A percentile compares a stretch with the other conserved stretches of the same genome.
These are phyloP conservation scores for Raphidocelis subcapitata DNA, from an alignment of 139 green algal genomes.

Conservation along the genomic window DNA sequence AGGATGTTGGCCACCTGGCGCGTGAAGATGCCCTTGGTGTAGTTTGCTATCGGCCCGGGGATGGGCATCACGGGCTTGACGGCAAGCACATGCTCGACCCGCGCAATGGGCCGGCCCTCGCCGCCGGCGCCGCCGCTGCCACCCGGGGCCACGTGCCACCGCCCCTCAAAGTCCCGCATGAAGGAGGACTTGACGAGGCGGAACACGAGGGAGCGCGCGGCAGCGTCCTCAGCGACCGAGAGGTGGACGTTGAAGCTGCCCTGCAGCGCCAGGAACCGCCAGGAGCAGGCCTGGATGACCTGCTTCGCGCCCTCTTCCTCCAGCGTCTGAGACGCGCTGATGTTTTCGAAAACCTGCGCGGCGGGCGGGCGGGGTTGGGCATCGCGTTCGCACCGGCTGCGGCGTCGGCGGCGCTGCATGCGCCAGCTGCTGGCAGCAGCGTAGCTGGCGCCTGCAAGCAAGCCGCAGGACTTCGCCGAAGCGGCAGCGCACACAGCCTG, in stretches of 20 bases:
- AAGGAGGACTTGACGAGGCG: constrained; percentile 48
- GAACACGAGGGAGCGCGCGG: constrained; percentile 39
- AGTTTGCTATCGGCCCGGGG: constrained; percentile 35
- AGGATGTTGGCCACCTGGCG: constrained; percentile 40
- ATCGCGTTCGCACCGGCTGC: too few relatives aligned
- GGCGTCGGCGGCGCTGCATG: too few relatives aligned
- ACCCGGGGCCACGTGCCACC: constrained; percentile 32
- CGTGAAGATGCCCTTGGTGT: constrained; percentile 49
- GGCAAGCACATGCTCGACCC: constrained; percentile 52
- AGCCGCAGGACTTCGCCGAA: too few relatives aligned
- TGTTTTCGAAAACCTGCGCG: constrained; percentile 42
- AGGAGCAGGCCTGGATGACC: constrained; percentile 49
- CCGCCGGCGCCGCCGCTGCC: constrained; percentile 27
- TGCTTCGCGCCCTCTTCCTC: constrained; percentile 9
- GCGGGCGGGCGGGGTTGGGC: too few relatives aligned
- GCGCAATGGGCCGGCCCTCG: too few relatives aligned
- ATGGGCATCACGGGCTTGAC: constrained; percentile 50
- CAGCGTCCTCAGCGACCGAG: constrained; percentile 35
- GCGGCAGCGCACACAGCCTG: too few relatives aligned
- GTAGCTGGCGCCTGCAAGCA: too few relatives aligned
- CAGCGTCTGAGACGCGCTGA: constrained; percentile 17
- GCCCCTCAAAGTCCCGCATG: constrained; percentile 57
- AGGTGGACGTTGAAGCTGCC: constrained; percentile 54
- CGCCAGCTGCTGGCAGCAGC: too few relatives aligned
- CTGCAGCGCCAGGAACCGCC: constrained; percentile 54